phyloP scores from a whole-genome alignment of 768 basidiomycete species.

The Fomitopsis pulvina region DNA sequence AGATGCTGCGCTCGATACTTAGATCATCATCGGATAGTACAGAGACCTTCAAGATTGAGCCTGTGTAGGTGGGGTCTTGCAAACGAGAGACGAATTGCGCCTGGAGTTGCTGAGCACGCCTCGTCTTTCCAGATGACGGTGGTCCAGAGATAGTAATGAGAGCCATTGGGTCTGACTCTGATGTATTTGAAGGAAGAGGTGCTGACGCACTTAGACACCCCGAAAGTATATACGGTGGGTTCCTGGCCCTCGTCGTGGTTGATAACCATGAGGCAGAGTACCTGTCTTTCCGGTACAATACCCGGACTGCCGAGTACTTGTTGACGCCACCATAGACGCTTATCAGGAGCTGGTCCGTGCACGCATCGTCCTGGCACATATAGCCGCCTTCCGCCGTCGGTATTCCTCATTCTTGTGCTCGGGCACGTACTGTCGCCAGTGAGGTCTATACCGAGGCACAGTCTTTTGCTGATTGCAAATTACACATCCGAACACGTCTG shows the following conservation, averaged over 20 bases:
- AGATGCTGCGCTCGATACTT: conserved; percentile 55
- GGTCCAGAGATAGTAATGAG: conserved; percentile 85
- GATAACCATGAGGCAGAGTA: no score
- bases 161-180: conserved; percentile 52
- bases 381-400: conserved; percentile 19
- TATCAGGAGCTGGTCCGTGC: conserved; percentile 45
- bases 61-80: conserved; percentile 41
- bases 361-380: conserved; percentile 29
- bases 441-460: conserved; percentile 94
- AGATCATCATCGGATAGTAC: conserved; percentile 73
- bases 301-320: no score
- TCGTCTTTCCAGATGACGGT: conserved; percentile 83
- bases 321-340: background rate
- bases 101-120: conserved; percentile 60
- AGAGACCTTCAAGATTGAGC: conserved; percentile 37
- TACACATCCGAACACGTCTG: conserved; percentile 95
- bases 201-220: background rate
- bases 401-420: conserved; percentile 70
- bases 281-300: no score
- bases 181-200: background rate
- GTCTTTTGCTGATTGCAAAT: conserved; percentile 97
- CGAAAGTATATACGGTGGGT: background rate
- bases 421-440: conserved; percentile 93
- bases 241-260: no score
- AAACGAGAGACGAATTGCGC: conserved; percentile 49